Conservation (phyloP, 2,329 filamentous ascomycete species). For the Neofusicoccum ribis region DNA sequence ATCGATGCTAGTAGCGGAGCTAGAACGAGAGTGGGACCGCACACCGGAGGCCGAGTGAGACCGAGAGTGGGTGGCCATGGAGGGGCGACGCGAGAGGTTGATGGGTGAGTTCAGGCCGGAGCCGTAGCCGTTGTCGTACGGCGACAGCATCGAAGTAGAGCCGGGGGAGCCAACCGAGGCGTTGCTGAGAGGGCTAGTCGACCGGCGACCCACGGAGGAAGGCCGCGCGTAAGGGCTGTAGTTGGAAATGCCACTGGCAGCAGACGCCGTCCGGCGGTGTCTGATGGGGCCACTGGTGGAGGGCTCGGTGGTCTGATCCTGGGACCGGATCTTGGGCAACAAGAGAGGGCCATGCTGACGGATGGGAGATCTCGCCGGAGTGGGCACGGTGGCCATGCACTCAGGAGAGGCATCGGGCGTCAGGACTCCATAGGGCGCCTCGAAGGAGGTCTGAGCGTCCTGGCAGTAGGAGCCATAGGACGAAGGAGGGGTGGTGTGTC, state of each 20-base stretch:
- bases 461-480: conserved; percentile 15
- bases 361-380: conserved; percentile 68
- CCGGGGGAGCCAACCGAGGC: conserved; percentile 47
- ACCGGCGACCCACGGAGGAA: conserved; percentile 46
- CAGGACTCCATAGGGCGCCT: conserved; percentile 57
- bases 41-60: conserved; percentile 45
- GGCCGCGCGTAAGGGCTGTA: conserved; percentile 54
- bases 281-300: conserved; percentile 55
- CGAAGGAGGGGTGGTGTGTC: conserved; percentile 48
- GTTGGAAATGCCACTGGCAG: conserved; percentile 49
- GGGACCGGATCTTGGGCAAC: conserved; percentile 80
- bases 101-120: conserved; percentile 66
- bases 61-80: conserved; percentile 39
- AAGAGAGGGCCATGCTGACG: conserved; percentile 77
- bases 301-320: conserved; percentile 74
- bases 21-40: conserved; percentile 51
- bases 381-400: conserved; percentile 68
- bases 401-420: conserved; percentile 70
- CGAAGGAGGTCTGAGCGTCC: conserved; percentile 49
- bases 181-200: conserved; percentile 46
- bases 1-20: conserved; percentile 69
- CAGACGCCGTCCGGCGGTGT: conserved; percentile 54
- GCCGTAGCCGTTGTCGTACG: conserved; percentile 39
- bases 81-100: conserved; percentile 34
- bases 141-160: conserved; percentile 37